Conservation (phyloP, 2,329 filamentous ascomycete species). For the Curvularia sp. region DNA sequence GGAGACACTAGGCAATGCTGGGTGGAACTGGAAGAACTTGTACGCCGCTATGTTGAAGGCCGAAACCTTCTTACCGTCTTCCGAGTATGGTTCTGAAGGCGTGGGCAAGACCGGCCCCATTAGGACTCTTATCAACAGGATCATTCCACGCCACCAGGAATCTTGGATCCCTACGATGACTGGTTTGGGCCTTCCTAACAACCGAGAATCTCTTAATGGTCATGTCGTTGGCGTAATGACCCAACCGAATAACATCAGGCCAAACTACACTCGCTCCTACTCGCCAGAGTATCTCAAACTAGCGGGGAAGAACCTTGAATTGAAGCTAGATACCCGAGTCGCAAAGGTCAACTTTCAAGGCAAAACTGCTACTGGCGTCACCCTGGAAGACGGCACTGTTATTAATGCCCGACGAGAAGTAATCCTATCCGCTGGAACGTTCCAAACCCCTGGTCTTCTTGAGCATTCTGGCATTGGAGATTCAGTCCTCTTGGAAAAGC, state of each 20-base stretch:
- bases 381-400: slow-evolving; percentile 37
- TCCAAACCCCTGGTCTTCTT: slow-evolving; percentile 36
- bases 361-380: slow-evolving; percentile 42
- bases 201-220: slow-evolving; percentile 58
- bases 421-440: slow-evolving; percentile 38
- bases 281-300: slow-evolving; percentile 55
- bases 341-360: slow-evolving; percentile 49
- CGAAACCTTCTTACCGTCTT: slow-evolving; percentile 40
- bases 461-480: slow-evolving; percentile 38
- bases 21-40: slow-evolving; percentile 44
- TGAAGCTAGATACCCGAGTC: slow-evolving; percentile 49
- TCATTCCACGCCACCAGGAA: slow-evolving; percentile 54
- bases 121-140: slow-evolving; percentile 51
- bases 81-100: slow-evolving; percentile 36
- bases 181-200: slow-evolving; percentile 53
- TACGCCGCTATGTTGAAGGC: slow-evolving; percentile 44
- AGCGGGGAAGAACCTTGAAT: slow-evolving; percentile 53
- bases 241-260: slow-evolving; percentile 58
- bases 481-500: slow-evolving; percentile 19
- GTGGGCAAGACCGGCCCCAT: slow-evolving; percentile 44
- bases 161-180: slow-evolving; percentile 57
- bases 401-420: slow-evolving; percentile 42
- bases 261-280: slow-evolving; percentile 59
- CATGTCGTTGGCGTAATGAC: slow-evolving; percentile 60
- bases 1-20: slow-evolving; percentile 40